phyloP scores from a whole-genome alignment of 108 stramenopile species.

The Stephanodiscus minutulus region DNA sequence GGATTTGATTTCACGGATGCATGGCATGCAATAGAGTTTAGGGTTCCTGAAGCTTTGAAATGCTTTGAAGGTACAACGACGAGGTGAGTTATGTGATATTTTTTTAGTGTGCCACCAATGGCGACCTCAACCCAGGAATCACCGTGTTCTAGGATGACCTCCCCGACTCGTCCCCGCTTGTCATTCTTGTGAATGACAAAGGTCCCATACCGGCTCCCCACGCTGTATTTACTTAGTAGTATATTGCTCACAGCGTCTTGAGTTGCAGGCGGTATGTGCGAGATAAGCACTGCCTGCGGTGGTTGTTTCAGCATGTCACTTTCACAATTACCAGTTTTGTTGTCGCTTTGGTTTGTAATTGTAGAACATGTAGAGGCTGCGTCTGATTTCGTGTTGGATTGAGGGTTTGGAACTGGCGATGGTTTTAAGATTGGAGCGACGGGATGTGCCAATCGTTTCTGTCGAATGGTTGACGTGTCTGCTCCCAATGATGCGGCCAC shows the following conservation, averaged over 20 bases:
- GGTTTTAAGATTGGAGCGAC: background rate
- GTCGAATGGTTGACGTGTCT: constrained; percentile 9
- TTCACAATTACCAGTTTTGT: background rate
- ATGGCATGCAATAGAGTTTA: background rate
- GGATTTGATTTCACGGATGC: background rate
- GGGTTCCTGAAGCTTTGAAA: constrained; percentile 15
- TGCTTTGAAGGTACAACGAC: constrained; percentile 27
- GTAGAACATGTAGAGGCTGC: constrained; percentile 13
- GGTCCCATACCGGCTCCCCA: constrained; percentile 4
- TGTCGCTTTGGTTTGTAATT: background rate
- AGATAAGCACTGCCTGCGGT: constrained; percentile 11
- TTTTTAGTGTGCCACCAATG: constrained; percentile 22
- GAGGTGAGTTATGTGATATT: constrained; percentile 25
- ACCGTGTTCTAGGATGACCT: constrained; percentile 27
- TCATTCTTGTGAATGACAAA: constrained; percentile 21
- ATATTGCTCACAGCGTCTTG: constrained; percentile 1
- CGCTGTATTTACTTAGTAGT: constrained; percentile 3
- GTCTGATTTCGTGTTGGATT: background rate
- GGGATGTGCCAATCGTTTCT: constrained; percentile 9
- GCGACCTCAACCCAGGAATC: constrained; percentile 32
- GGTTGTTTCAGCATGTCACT: background rate
- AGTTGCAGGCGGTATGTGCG: constrained; percentile 2
- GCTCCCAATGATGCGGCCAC: constrained; percentile 37
- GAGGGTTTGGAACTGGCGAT: background rate
- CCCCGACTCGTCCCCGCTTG: constrained; percentile 14